Conservation (phyloP, 352 stramenopile species). For the Elongisporangium undulatum region DNA sequence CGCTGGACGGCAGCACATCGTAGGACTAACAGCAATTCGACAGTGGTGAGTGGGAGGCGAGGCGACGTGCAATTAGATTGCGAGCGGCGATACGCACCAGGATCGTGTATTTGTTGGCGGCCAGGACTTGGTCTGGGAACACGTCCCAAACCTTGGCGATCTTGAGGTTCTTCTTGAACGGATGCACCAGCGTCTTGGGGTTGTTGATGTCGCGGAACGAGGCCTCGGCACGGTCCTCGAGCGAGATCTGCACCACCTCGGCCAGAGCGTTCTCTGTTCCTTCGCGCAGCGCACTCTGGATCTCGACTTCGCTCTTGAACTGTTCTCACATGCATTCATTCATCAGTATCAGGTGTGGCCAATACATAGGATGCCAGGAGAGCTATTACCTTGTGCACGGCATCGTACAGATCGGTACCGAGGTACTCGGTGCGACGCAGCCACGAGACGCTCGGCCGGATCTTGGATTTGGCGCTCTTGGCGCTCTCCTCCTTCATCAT, state of each 20-base stretch:
- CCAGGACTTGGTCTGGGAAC: slow-evolving; percentile 72
- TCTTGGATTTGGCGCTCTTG: slow-evolving; percentile 56
- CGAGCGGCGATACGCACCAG: slow-evolving; percentile 32
- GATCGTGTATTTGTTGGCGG: slow-evolving; percentile 79
- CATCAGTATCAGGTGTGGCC: background rate
- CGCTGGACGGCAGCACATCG: slow-evolving; percentile 78
- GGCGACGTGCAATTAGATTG: background rate
- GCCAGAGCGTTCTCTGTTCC: slow-evolving; percentile 76
- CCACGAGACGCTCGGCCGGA: slow-evolving; percentile 70
- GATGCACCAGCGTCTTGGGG: slow-evolving; percentile 62
- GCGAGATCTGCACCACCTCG: slow-evolving; percentile 59
- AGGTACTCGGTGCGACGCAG: slow-evolving; percentile 83
- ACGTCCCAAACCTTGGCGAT: slow-evolving; percentile 80
- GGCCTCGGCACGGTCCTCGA: slow-evolving; percentile 76
- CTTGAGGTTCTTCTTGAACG: slow-evolving; percentile 82
- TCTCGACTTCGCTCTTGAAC: slow-evolving; percentile 85
- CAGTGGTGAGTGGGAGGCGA: background rate
- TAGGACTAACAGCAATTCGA: too few relatives aligned
- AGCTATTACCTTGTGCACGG: slow-evolving; percentile 61
- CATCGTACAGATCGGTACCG: slow-evolving; percentile 82
- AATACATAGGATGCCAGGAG: background rate
- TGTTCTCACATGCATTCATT: background rate
- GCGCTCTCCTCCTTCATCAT: slow-evolving; percentile 74
- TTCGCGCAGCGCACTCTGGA: slow-evolving; percentile 77
- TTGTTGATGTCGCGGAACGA: slow-evolving; percentile 76